Evolutionary conservation across 2,329 filamentous ascomycete species (phyloP).

Genomic region (Venturia nashicola): DNA sequence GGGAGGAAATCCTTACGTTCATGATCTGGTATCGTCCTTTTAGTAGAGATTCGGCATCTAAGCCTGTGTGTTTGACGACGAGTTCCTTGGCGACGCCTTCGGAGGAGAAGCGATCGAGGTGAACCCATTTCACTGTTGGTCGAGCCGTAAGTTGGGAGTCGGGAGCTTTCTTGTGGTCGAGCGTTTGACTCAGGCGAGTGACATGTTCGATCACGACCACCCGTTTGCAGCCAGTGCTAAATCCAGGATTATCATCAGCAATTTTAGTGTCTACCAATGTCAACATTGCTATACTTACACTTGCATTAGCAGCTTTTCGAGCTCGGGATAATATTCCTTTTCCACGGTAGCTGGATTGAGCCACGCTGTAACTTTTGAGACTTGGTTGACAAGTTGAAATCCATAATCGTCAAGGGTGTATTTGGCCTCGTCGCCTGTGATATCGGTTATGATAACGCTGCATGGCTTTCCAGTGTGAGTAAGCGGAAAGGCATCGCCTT

Average conservation of each 20-base stretch:
- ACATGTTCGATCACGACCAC: constrained; percentile 3
- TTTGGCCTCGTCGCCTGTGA: constrained; percentile 2
- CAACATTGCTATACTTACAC: constrained; percentile 17
- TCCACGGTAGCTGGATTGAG: constrained; percentile 2
- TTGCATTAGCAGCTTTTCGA: constrained; percentile 24
- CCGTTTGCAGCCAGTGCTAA: constrained; percentile 1
- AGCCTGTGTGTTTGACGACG: constrained; percentile 16
- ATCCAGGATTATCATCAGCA: neutral
- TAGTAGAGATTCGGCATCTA: constrained; percentile 19
- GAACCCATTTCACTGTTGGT: constrained; percentile 2
- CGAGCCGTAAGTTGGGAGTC: neutral
- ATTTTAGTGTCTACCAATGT: neutral
- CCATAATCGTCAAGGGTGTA: constrained; percentile 11
- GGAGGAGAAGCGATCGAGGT: constrained; percentile 3
- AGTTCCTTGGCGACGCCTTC: neutral
- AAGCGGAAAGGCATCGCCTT: neutral
- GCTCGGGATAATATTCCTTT: constrained; percentile 10
- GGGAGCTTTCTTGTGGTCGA: constrained; percentile 6
- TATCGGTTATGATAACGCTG: constrained; percentile 1
- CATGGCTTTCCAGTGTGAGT: neutral
- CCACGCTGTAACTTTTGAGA: neutral
- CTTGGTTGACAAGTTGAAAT: constrained; percentile 4
- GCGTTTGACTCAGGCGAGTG: neutral
- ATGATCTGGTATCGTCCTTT: constrained; percentile 22
- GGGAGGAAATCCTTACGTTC: constrained; percentile 15